Percentiles rank a stretch among this genome's conserved stretches.
These are phyloP conservation scores for Micromonas pusilla DNA, from an alignment of 139 green algal genomes.

Conservation along the genomic window DNA sequence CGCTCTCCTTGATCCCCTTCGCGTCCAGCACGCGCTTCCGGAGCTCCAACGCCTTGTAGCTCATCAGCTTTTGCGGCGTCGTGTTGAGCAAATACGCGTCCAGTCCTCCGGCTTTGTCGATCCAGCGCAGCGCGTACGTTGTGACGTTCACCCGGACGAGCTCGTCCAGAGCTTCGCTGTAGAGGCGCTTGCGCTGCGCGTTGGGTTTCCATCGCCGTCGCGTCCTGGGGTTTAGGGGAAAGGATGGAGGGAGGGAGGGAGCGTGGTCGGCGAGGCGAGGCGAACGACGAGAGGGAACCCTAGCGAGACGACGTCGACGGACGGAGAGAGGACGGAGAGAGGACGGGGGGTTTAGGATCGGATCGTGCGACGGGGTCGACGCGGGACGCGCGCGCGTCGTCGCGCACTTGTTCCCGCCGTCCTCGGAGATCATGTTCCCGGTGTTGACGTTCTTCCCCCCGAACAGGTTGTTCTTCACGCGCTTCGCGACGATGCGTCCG, in stretches of 20 bases:
- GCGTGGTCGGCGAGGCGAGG: too few species aligned
- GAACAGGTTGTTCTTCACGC: slow-evolving; percentile 50
- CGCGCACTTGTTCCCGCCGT: slow-evolving; percentile 73
- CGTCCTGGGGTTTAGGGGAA: slow-evolving; percentile 48
- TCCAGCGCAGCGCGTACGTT: slow-evolving; percentile 61
- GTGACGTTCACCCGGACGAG: slow-evolving; percentile 65
- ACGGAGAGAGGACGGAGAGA: too few species aligned
- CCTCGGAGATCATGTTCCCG: slow-evolving; percentile 75
- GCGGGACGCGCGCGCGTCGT: neutral
- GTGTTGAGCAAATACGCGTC: slow-evolving; percentile 76
- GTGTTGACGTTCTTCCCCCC: slow-evolving; percentile 53
- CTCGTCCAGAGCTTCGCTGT: slow-evolving; percentile 54
- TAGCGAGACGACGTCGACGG: too few species aligned
- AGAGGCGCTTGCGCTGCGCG: slow-evolving; percentile 62
- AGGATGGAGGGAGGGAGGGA: too few species aligned
- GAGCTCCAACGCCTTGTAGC: neutral
- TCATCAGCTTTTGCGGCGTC: slow-evolving; percentile 49
- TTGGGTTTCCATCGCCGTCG: slow-evolving; percentile 69
- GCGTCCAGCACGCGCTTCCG: neutral
- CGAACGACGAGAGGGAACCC: too few species aligned
- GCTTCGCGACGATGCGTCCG: neutral
- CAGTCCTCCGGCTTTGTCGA: slow-evolving; percentile 75
- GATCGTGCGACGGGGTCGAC: neutral
- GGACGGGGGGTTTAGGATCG: too few species aligned
- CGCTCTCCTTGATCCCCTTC: neutral